phyloP scores from a whole-genome alignment of 371 early-diverging fungal genomes.

The Zopfochytrium polystomum region DNA sequence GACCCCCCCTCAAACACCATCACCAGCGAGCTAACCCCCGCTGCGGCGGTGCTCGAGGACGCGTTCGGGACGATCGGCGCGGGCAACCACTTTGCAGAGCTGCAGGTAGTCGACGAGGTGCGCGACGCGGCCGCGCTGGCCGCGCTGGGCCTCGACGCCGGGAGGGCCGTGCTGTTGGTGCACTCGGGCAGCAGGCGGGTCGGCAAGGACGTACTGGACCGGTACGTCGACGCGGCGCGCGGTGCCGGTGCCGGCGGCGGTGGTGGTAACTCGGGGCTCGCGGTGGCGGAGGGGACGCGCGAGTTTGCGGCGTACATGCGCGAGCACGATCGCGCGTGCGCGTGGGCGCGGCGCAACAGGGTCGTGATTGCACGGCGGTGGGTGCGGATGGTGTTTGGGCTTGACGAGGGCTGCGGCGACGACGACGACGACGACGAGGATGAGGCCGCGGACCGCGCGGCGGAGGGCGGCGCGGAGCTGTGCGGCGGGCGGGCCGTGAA shows the following conservation, averaged over 20 bases:
- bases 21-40: conserved; percentile 8
- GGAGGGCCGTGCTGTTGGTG: conserved; percentile 43
- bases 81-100: conserved; percentile 60
- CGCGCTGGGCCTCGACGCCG: conserved; percentile 20
- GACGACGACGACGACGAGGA: no score
- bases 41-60: conserved; percentile 27
- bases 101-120: conserved; percentile 44
- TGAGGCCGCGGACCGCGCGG: no score
- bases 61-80: conserved; percentile 53
- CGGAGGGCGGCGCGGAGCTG: neutral
- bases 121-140: conserved; percentile 35
- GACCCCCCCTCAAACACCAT: neutral
- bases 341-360: conserved; percentile 52
- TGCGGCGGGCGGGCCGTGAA: conserved; percentile 8
- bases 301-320: conserved; percentile 34
- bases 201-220: conserved; percentile 50
- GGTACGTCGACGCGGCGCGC: conserved; percentile 25
- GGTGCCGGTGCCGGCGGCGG: conserved; percentile 14
- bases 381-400: conserved; percentile 34
- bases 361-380: conserved; percentile 50
- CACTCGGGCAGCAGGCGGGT: conserved; percentile 53
- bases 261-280: conserved; percentile 9
- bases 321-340: conserved; percentile 45
- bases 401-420: conserved; percentile 22
- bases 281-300: conserved; percentile 8